Evolutionary conservation across 2,329 filamentous ascomycete genomes (phyloP).

Genomic region (Cordyceps cateniannulata): DNA sequence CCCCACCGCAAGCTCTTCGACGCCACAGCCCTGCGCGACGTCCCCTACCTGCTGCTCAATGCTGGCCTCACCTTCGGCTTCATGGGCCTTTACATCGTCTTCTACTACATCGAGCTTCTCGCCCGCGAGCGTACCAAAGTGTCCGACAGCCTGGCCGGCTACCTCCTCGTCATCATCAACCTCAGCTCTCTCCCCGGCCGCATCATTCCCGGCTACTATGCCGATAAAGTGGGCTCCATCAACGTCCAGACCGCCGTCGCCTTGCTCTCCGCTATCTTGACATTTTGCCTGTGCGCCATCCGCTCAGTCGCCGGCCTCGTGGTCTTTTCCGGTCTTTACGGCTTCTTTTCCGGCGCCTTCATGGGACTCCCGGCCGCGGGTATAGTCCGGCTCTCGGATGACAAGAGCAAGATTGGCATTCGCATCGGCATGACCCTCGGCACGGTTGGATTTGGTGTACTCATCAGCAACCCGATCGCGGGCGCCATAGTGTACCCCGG

Average conservation of each 20-base stretch:
- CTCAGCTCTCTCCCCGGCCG: conserved; percentile 43
- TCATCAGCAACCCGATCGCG: conserved; percentile 41
- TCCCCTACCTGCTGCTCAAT: conserved; percentile 31
- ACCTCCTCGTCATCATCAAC: conserved; percentile 46
- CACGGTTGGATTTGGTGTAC: conserved; percentile 35
- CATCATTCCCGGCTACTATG: conserved; percentile 38
- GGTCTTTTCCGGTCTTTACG: conserved; percentile 37
- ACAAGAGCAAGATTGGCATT: conserved; percentile 29
- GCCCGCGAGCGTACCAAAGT: conserved; percentile 36
- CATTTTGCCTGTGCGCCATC: conserved; percentile 35
- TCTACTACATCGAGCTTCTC: conserved; percentile 41
- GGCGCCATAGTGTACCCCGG: conserved; percentile 20
- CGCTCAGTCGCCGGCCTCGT: conserved; percentile 28
- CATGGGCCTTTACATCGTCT: conserved; percentile 40
- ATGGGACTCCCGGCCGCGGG: conserved; percentile 37
- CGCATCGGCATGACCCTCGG: conserved; percentile 30
- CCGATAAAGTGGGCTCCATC: conserved; percentile 34
- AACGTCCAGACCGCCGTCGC: conserved; percentile 30
- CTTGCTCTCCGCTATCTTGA: conserved; percentile 27
- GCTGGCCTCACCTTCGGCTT: conserved; percentile 33
- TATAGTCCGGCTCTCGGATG: conserved; percentile 29
- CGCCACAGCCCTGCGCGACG: conserved; percentile 27
- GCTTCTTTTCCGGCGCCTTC: conserved; percentile 39
- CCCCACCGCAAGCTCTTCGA: conserved; percentile 25
- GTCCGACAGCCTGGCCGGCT: conserved; percentile 29